Evolutionary conservation across 129 eudicot species (phyloP), one percentile per base, ranked within the genome.

Genomic region (Escallonia rubra): DNA sequence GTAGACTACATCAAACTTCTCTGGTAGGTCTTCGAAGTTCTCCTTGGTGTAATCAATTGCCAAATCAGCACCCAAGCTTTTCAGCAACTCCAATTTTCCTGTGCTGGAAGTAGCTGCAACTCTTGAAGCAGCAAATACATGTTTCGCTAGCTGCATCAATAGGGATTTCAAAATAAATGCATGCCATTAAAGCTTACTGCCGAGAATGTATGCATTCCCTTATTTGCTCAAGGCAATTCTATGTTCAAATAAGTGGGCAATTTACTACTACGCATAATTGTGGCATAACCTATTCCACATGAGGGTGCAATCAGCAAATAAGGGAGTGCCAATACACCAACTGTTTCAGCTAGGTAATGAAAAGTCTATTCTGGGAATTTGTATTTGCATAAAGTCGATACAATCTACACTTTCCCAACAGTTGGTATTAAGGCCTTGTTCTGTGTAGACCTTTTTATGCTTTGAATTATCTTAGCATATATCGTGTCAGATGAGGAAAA

Each of bases 21-120:
- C 96, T 0, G 87, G 91, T 12, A 89, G 77, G 43, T 86, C 96
- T 87, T 89, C 96, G 40, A 89, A 80, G 52, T 92, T 92, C 79
- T 84, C 86, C 77, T 89, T 88, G 47, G 95, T 86, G 84, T 92
- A 92, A 72, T 92, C 98, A 34, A 92, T 92, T 38, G 95, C 91
- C 38, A 88, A 62, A 80, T 92, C 98, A 14, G 85, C 89, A 2
- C 98, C 98, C 63, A 92, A 83, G 72, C 95, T 92, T 79, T 78
- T 92, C 12, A 92, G 78, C 58, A 92, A 65, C 47, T 92, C 95
- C 46, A 88, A 66, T 59, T 92, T 92, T 46, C 85, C 78, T 0
- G 96, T 89, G 74, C 96, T 92, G 47, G 98, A 79, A 41, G 96
- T 89, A 8, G 98, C 95, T 41, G 92, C 95, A 38, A 92, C 80